These are phyloP conservation scores for Astraeus odoratus DNA, from an alignment of 768 basidiomycete species.

Conservation along the genomic window DNA sequence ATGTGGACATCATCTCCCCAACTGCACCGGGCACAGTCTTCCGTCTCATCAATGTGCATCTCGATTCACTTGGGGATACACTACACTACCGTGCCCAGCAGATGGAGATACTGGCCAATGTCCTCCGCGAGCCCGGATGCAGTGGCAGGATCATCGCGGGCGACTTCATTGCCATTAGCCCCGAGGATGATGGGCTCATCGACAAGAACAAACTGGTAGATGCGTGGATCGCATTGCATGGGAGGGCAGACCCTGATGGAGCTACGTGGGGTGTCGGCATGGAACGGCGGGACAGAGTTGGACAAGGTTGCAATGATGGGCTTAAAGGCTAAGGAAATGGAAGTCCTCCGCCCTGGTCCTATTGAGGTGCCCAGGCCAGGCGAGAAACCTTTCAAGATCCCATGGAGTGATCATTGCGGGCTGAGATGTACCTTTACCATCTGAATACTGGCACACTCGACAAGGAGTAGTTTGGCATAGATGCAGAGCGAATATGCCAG, in stretches of 20 bases:
- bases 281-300: slow-evolving; percentile 24
- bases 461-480: no score
- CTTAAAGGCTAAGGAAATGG: slow-evolving; percentile 26
- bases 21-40: slow-evolving; percentile 14
- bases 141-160: slow-evolving; percentile 37
- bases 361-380: slow-evolving; percentile 14
- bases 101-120: slow-evolving; percentile 26
- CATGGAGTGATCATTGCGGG: slow-evolving; percentile 35
- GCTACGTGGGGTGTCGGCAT: slow-evolving; percentile 33
- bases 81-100: slow-evolving; percentile 21
- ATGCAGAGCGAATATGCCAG: no score
- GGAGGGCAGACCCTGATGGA: slow-evolving; percentile 22
- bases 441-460: slow-evolving; percentile 3
- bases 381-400: slow-evolving; percentile 10
- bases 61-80: slow-evolving; percentile 25
- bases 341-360: slow-evolving; percentile 31
- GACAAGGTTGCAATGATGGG: slow-evolving; percentile 37
- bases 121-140: slow-evolving; percentile 37
- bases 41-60: slow-evolving; percentile 35
- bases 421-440: slow-evolving; percentile 25
- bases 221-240: slow-evolving; percentile 35
- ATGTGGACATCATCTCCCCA: slow-evolving; percentile 28
- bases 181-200: slow-evolving; percentile 30
- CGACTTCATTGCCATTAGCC: slow-evolving; percentile 40
- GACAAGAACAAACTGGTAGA: slow-evolving; percentile 33